phyloP scores from a whole-genome alignment of 441 rosid species.

The Aleurites moluccanus region DNA sequence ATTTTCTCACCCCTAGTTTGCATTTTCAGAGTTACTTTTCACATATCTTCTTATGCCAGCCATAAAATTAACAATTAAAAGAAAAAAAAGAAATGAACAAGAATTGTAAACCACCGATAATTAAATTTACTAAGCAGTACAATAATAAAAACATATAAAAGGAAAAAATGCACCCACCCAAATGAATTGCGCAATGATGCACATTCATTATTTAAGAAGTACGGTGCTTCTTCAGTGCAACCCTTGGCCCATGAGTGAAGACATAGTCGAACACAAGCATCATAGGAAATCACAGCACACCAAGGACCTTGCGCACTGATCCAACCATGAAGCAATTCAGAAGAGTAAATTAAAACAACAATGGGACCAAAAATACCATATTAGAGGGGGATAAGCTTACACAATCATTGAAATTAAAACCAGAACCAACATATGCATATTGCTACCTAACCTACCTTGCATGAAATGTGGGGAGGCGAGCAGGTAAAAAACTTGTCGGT shows the following conservation, averaged over 20 bases:
- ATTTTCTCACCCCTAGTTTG: neutral
- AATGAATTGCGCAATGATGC: constrained; percentile 63
- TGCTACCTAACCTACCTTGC: constrained; percentile 58
- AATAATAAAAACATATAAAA: constrained; percentile 18
- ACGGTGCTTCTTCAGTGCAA: constrained; percentile 68
- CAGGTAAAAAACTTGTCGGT: constrained; percentile 38
- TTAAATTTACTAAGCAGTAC: neutral
- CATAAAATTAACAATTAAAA: neutral
- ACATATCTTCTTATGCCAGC: neutral
- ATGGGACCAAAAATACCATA: no score
- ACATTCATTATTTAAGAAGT: constrained; percentile 80
- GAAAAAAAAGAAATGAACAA: neutral
- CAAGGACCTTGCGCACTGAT: constrained; percentile 82
- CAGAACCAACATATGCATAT: neutral
- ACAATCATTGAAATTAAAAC: constrained; percentile 4
- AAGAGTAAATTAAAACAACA: neutral
- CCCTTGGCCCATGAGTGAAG: constrained; percentile 84
- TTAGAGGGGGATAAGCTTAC: neutral
- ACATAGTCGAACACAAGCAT: constrained; percentile 83
- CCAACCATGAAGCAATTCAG: constrained; percentile 2
- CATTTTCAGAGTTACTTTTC: neutral
- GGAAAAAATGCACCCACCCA: constrained; percentile 48
- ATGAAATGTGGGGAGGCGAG: constrained; percentile 75
- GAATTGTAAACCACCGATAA: neutral
- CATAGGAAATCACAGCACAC: constrained; percentile 83